Conservation (phyloP, 164 flowering plant species). For the Sedum album region DNA sequence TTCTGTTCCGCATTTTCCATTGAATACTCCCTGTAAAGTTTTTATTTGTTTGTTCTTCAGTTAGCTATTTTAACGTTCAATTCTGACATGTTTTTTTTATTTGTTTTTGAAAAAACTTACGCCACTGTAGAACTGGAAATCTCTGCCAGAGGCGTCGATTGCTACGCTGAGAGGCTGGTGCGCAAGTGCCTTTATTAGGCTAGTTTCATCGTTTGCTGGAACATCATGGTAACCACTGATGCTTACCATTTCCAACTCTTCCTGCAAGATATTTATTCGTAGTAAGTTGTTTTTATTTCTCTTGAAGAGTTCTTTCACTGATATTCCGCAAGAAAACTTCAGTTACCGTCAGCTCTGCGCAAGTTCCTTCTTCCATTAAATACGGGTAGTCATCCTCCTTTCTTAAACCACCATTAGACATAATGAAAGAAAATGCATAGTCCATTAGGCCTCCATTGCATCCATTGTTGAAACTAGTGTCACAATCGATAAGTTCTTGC, state of each 20-base stretch:
- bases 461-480: slow-evolving; percentile 28
- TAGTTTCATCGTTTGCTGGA: slow-evolving; percentile 33
- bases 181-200: slow-evolving; percentile 77
- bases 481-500: slow-evolving; percentile 39
- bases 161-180: slow-evolving; percentile 90
- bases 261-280: slow-evolving; percentile 15
- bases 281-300: neutral
- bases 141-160: slow-evolving; percentile 82
- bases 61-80: neutral
- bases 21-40: slow-evolving; percentile 29
- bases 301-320: neutral
- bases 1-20: slow-evolving; percentile 32
- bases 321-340: neutral
- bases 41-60: neutral
- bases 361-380: slow-evolving; percentile 37
- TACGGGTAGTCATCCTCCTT: slow-evolving; percentile 41
- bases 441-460: slow-evolving; percentile 47
- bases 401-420: slow-evolving; percentile 27
- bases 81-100: neutral
- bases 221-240: slow-evolving; percentile 47
- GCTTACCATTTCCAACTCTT: slow-evolving; percentile 22
- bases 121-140: slow-evolving; percentile 89
- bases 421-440: slow-evolving; percentile 32
- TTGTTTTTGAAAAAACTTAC: slow-evolving; percentile 24
- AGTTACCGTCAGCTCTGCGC: slow-evolving; percentile 24